These are phyloP conservation scores for Tausonia pullulans DNA, from an alignment of 1,284 basidiomycete species.

Conservation along the genomic window DNA sequence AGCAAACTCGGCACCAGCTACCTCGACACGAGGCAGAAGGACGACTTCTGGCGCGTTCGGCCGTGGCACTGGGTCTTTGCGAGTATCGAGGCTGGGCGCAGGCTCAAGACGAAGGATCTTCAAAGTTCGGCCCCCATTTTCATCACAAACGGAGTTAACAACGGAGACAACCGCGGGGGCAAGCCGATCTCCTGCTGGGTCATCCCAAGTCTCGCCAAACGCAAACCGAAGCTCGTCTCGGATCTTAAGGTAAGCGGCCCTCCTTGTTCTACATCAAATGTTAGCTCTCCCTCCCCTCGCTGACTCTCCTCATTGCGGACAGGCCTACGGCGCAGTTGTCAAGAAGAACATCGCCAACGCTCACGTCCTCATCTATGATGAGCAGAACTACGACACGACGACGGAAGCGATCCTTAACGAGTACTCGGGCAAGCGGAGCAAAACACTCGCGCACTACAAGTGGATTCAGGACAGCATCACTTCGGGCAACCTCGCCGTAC, in stretches of 20 bases:
- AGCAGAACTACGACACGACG: neutral
- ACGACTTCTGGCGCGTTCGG: neutral
- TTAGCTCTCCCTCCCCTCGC: neutral
- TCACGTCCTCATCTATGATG: neutral
- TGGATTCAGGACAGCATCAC: constrained; percentile 4
- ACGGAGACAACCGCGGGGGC: neutral
- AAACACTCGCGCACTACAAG: neutral
- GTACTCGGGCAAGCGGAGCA: neutral
- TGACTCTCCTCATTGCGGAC: neutral
- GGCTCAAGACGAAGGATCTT: neutral
- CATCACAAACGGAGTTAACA: neutral
- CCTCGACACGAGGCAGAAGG: neutral
- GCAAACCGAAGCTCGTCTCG: neutral
- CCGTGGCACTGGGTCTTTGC: constrained; percentile 8
- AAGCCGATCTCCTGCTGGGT: neutral
- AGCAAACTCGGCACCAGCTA: neutral
- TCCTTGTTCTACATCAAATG: neutral
- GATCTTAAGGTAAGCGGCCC: neutral
- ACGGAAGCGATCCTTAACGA: neutral
- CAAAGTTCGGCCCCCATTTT: neutral
- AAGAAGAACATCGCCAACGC: neutral
- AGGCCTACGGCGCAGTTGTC: constrained; percentile 2
- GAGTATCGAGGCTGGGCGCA: neutral
- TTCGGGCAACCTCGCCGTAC: neutral
- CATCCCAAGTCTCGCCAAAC: neutral